A percentile compares a stretch with the other conserved stretches of the same genome.
Conservation (phyloP, 768 basidiomycete species). For the Leccinum boreale region DNA sequence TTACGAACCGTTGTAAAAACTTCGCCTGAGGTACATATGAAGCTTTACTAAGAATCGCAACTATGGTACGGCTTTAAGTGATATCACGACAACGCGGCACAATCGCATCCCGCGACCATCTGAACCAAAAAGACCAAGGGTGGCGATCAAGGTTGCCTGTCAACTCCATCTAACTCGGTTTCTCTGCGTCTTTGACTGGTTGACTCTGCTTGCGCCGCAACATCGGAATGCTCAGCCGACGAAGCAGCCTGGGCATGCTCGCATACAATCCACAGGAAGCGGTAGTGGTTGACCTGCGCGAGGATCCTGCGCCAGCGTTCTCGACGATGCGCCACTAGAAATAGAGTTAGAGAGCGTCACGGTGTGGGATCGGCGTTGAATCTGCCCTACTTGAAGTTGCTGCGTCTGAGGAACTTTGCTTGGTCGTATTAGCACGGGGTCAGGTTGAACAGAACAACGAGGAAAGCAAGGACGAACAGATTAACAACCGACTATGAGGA, state of each 20-base stretch:
- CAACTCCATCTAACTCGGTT: background rate
- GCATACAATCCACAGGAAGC: background rate
- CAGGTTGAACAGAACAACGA: too few species aligned
- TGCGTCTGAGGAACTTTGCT: conserved; percentile 5
- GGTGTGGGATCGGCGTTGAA: background rate
- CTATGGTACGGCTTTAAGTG: background rate
- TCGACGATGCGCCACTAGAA: background rate
- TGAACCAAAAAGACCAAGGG: too few species aligned
- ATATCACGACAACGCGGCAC: background rate
- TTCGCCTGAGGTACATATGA: background rate
- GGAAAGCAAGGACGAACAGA: conserved; percentile 25
- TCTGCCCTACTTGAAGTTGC: background rate
- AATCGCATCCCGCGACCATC: background rate
- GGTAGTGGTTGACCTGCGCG: too few species aligned
- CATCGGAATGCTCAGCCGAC: conserved; percentile 27
- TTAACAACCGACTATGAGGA: conserved; percentile 29
- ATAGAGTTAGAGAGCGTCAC: conserved; percentile 19
- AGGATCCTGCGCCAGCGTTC: background rate
- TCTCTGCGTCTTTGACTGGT: background rate
- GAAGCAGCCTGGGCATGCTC: conserved; percentile 23
- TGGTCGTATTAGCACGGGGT: background rate
- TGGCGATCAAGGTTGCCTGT: background rate
- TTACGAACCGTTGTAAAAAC: background rate
- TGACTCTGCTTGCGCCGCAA: conserved; percentile 27
- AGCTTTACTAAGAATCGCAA: background rate